Conservation (phyloP, 768 basidiomycete species). For the Amanita rubescens region DNA sequence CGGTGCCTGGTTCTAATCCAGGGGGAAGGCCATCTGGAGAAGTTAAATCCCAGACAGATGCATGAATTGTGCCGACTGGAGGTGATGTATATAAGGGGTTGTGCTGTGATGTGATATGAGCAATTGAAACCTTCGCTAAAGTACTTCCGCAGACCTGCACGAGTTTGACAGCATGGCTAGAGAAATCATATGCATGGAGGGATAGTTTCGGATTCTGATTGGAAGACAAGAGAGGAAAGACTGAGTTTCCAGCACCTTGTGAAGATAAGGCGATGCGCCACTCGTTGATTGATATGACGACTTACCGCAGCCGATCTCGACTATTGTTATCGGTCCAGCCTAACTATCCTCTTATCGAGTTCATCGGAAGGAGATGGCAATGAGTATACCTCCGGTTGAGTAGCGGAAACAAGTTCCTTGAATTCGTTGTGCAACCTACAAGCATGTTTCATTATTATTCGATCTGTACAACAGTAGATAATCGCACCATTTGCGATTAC, state of each 20-base stretch:
- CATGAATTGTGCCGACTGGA: slow-evolving; percentile 61
- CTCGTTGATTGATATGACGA: neutral
- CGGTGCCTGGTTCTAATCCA: slow-evolving; percentile 54
- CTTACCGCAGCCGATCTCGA: slow-evolving; percentile 89
- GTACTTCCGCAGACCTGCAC: slow-evolving; percentile 57
- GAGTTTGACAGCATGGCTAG: slow-evolving; percentile 79
- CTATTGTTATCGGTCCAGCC: slow-evolving; percentile 73
- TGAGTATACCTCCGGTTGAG: slow-evolving; percentile 49
- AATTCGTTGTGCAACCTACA: slow-evolving; percentile 89
- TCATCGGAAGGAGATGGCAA: slow-evolving; percentile 8
- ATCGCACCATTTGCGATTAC: slow-evolving; percentile 79
- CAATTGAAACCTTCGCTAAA: slow-evolving; percentile 1
- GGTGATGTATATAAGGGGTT: slow-evolving; percentile 65
- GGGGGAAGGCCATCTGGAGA: slow-evolving; percentile 53
- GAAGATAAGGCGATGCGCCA: neutral
- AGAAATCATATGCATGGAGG: slow-evolving; percentile 87
- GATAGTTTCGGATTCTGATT: slow-evolving; percentile 76
- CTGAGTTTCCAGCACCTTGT: slow-evolving; percentile 88
- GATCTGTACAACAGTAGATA: neutral
- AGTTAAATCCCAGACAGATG: slow-evolving; percentile 89
- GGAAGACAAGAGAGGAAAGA: slow-evolving; percentile 78
- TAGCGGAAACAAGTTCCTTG: slow-evolving; percentile 71
- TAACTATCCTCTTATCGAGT: slow-evolving; percentile 23
- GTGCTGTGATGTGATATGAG: slow-evolving; percentile 33
- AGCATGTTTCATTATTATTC: neutral